Conservation (phyloP, 139 green algal species). For the Coccomyxa sp. region DNA sequence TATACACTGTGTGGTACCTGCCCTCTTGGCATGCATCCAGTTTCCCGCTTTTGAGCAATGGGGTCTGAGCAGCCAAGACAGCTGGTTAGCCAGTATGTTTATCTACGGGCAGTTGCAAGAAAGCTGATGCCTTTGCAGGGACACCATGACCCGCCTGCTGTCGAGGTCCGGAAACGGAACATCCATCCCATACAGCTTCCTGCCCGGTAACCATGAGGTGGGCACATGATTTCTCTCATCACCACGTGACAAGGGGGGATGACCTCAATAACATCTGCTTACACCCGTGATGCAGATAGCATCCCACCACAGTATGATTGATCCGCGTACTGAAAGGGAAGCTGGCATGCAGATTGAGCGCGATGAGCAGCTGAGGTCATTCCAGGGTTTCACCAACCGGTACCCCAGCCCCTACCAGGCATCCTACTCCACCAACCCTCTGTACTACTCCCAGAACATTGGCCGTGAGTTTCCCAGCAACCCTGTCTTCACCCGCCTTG, state of each 20-base stretch:
- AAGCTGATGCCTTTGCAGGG: not conserved
- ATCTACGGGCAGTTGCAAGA: not conserved
- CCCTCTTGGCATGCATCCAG: not conserved
- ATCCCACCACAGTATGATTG: no score
- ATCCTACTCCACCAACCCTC: not conserved
- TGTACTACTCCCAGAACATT: constrained; percentile 1
- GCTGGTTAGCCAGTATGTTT: not conserved
- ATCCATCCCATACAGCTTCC: not conserved
- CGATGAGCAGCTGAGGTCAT: not conserved
- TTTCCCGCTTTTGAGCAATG: not conserved
- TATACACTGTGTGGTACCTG: not conserved
- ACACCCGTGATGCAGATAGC: not conserved
- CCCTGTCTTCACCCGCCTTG: no score
- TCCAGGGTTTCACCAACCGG: not conserved
- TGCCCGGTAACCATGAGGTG: not conserved
- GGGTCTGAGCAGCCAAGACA: not conserved
- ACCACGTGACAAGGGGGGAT: not conserved
- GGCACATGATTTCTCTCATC: not conserved
- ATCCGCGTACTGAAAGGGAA: no score
- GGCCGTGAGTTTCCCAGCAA: not conserved
- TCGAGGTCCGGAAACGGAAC: not conserved
- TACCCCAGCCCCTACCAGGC: not conserved
- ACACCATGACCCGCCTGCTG: not conserved
- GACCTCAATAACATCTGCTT: not conserved
- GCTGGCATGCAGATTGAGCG: not conserved